Percentiles rank a stretch among this genome's conserved stretches.
These are phyloP conservation scores for Dactylonectria macrodidyma DNA, from an alignment of 2,329 filamentous ascomycete genomes.

Conservation along the genomic window DNA sequence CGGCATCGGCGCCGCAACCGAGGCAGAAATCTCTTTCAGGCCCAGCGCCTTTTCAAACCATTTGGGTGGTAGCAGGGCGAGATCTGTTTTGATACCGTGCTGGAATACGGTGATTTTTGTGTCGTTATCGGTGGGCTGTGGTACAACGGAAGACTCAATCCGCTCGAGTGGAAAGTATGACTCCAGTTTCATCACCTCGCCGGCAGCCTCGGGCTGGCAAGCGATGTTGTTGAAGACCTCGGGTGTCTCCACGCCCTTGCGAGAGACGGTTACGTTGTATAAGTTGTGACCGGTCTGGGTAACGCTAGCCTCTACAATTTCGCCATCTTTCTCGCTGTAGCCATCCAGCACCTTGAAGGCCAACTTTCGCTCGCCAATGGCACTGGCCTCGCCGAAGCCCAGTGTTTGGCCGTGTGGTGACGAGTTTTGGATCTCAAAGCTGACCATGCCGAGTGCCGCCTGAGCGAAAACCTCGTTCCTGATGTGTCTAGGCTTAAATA, in stretches of 20 bases:
- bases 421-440: slow-evolving; percentile 60
- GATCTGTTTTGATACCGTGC: slow-evolving; percentile 71
- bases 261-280: slow-evolving; percentile 63
- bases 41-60: slow-evolving; percentile 94
- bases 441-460: slow-evolving; percentile 83
- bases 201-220: slow-evolving; percentile 53
- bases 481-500: slow-evolving; percentile 77
- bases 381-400: slow-evolving; percentile 66
- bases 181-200: slow-evolving; percentile 51
- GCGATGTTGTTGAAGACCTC: slow-evolving; percentile 63
- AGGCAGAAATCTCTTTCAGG: slow-evolving; percentile 83
- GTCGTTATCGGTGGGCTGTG: slow-evolving; percentile 65
- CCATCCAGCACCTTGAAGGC: slow-evolving; percentile 72
- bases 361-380: slow-evolving; percentile 62
- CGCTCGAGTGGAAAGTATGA: slow-evolving; percentile 86
- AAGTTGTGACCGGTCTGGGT: slow-evolving; percentile 63
- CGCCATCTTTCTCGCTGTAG: slow-evolving; percentile 74
- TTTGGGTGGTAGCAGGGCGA: slow-evolving; percentile 72
- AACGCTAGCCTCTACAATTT: slow-evolving; percentile 69
- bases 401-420: slow-evolving; percentile 66
- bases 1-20: slow-evolving; percentile 94
- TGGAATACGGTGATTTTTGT: slow-evolving; percentile 85
- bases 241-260: slow-evolving; percentile 56
- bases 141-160: slow-evolving; percentile 83
- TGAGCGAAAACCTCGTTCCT: slow-evolving; percentile 86